Evolutionary conservation across 2,329 filamentous ascomycete species (phyloP), one percentile per base, ranked within the genome.

Genomic region (Colletotrichum sp.): DNA sequence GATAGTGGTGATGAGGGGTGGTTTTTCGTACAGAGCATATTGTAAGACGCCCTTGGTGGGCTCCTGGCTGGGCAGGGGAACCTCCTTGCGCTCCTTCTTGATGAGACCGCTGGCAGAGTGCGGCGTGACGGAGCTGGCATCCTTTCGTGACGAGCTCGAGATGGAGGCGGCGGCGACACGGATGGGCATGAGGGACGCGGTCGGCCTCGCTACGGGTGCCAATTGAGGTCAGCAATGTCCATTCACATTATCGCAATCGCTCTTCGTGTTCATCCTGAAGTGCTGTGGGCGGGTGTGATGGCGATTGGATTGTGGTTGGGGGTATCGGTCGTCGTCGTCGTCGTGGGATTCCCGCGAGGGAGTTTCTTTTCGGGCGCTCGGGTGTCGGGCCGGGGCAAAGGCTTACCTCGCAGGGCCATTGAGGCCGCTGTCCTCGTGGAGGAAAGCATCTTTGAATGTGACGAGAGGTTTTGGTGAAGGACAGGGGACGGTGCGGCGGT

Each of bases 21-120:
- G 36, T 69, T 16, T 4, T 16, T 92, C 94, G 80, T 94, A 96
- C 94, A 98, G 90, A 79, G 95, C 95, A 85, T 96, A 96, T 92
- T 98, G 94, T 81, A 96, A 89, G 76, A 92, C 92, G 81, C 94
- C 93, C 89, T 96, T 95, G 86, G 93, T 95, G 79, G 90, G 90
- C 86, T 95, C 93, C 87, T 98, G 93, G 85, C 94, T 96, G 78
- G 94, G 88, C 76, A 97, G 89, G 78, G 92, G 93, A 73, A 97
- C 94, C 87, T 96, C 94, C 83, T 90, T 91, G 81, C 92, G 91
- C 80, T 88, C 83, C 86, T 88, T 83, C 87, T 89, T 84, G 83
- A 92, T 80, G 82, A 83, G 57, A 91, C 87, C 65, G 76, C 89
- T 88, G 75, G 88, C 8, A 9, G 62, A 88, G 82, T 91, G 88